Evolutionary conservation across 805 yeast species (phyloP), one percentile per base, ranked within the genome.

Genomic region (Lachancea fermentati): DNA sequence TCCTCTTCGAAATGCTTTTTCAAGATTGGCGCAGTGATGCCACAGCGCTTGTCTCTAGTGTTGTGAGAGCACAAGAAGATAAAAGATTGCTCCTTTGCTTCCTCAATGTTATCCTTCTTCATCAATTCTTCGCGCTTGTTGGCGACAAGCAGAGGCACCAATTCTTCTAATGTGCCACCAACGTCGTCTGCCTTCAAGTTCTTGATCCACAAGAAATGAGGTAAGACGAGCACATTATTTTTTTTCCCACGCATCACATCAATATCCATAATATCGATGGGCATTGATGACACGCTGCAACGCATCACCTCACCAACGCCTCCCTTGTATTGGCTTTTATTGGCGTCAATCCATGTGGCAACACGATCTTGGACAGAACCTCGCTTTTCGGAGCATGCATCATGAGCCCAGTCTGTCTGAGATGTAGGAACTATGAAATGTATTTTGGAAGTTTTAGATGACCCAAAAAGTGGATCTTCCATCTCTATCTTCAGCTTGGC

Each of bases 11-110:
- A 76, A 45, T 84, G 87, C 49, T 76, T 80, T 56, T 79, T 82
- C 80, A 91, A 73, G 28, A 86, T 73, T 11, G 97, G 97, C 0
- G 97, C 97, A 1, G 97, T 86, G 34, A 87, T 69, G 36, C 96
- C 97, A 63, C 98, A 91, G 46, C 91, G 70, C 60, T 87, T 89
- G 58, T 91, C 98, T 60, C 97, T 79, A 8, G 94, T 85, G 36
- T 72, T 71, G 62, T 91, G 98, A 0, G 97, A 89, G 54, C 98
- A 91, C 37, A 93, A 62, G 36, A 93, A 72, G 1, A 91, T 69
- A 51, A 72, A 75, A 1, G 82, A 60, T 32, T 60, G 59, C 41
- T 63, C 67, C 2, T 36, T 44, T 37, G 72, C 77, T 32, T 58
- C 65, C 24, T 58, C 63, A 3, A 76, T 58, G 9, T 47, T 47